A percentile compares a stretch with the other conserved stretches of the same genome.
Evolutionary conservation across 1,139 yeast genomes (phyloP).

Genomic region (Hyphopichia burtonii): DNA sequence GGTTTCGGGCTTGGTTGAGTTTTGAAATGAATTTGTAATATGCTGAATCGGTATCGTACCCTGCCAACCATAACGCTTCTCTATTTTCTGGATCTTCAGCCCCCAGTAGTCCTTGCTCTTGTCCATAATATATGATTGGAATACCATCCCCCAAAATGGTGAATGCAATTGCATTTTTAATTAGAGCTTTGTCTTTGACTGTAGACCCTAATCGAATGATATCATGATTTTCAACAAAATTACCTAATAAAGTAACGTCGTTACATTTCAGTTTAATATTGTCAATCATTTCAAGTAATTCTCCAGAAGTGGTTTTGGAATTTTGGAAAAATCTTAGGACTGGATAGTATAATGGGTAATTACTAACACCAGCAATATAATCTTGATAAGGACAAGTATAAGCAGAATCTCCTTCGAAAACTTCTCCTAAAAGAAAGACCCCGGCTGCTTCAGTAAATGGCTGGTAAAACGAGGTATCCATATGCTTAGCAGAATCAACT

Average conservation of each 20-base stretch:
- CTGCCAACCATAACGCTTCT: slow-evolving; percentile 4
- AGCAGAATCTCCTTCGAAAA: not conserved
- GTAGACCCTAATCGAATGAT: not conserved
- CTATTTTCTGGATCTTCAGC: slow-evolving; percentile 2
- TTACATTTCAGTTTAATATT: not conserved
- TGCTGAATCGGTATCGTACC: not conserved
- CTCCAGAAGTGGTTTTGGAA: not conserved
- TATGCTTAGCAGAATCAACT: slow-evolving; percentile 3
- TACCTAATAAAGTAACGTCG: slow-evolving; percentile 4
- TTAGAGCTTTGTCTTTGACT: not conserved
- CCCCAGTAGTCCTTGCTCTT: slow-evolving; percentile 2
- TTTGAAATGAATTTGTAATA: slow-evolving; percentile 1
- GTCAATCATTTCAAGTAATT: not conserved
- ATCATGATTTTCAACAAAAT: slow-evolving; percentile 4
- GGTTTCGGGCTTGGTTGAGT: slow-evolving; percentile 2
- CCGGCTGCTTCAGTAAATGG: slow-evolving; percentile 1
- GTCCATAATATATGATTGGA: slow-evolving; percentile 4
- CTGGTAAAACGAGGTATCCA: not conserved
- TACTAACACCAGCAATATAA: slow-evolving; percentile 2
- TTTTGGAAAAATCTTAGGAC: not conserved
- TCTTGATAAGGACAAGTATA: slow-evolving; percentile 4
- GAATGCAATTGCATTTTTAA: slow-evolving; percentile 3
- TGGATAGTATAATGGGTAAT: slow-evolving; percentile 3
- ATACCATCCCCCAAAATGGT: slow-evolving; percentile 2
- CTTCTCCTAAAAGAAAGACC: slow-evolving; percentile 3